Evolutionary conservation across 305 asterid species (phyloP).

Genomic region (Fraxinus nigra): DNA sequence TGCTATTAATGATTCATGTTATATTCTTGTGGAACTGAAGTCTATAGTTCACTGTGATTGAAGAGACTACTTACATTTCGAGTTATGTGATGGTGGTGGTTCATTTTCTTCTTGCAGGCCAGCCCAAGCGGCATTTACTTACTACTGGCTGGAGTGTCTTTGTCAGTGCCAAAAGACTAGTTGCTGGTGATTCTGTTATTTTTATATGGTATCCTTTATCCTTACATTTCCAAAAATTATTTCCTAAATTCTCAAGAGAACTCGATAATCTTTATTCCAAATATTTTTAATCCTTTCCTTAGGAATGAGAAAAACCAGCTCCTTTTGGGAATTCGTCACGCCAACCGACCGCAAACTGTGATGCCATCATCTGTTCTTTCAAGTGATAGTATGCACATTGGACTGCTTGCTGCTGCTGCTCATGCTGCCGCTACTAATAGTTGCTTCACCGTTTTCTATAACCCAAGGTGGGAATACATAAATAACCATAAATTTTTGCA

Average conservation of each 20-base stretch:
- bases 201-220: conserved; percentile 70
- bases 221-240: neutral
- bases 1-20: neutral
- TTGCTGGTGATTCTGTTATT: conserved; percentile 94
- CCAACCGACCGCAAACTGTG: conserved; percentile 82
- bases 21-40: neutral
- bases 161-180: conserved; percentile 92
- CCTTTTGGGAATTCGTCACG: conserved; percentile 88
- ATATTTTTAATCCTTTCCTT: neutral
- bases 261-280: neutral
- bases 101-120: conserved; percentile 53
- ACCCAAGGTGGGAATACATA: conserved; percentile 60
- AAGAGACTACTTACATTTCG: conserved; percentile 4
- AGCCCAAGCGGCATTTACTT: conserved; percentile 95
- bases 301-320: conserved; percentile 98
- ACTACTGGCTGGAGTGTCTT: conserved; percentile 99
- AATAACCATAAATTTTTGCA: conserved; percentile 9
- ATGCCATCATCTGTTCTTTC: conserved; percentile 98
- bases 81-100: neutral
- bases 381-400: conserved; percentile 97
- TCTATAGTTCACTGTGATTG: neutral
- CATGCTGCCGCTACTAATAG: conserved; percentile 98
- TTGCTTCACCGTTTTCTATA: conserved; percentile 88
- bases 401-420: conserved; percentile 98
- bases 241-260: neutral